Evolutionary conservation across 208 protist species (phyloP).

Genomic region (Endotrypanum monterogeii): DNA sequence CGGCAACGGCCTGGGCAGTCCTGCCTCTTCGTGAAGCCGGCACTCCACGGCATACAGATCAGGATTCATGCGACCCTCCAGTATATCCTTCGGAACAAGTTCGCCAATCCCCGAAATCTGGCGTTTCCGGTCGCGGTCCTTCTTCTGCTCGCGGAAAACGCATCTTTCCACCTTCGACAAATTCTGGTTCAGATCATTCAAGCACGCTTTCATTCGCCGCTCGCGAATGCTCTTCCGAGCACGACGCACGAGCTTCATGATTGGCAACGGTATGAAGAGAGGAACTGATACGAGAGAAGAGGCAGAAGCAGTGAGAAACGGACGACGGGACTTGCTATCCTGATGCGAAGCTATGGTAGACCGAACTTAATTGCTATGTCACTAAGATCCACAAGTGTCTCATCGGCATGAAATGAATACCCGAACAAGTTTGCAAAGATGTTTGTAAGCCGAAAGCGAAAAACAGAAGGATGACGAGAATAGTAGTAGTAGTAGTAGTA

Average conservation of each 20-base stretch:
- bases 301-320: not conserved
- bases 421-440: not conserved
- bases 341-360: not conserved
- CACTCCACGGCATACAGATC: constrained; percentile 86
- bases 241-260: constrained; percentile 87
- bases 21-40: constrained; percentile 77
- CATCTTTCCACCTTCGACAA: constrained; percentile 84
- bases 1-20: constrained; percentile 66
- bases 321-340: not conserved
- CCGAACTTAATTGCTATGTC: not conserved
- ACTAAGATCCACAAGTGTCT: not conserved
- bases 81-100: constrained; percentile 52
- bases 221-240: constrained; percentile 89
- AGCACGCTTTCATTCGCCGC: constrained; percentile 86
- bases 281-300: not conserved
- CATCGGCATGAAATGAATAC: not conserved
- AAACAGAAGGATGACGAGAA: not conserved
- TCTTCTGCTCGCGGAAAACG: constrained; percentile 67
- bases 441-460: not conserved
- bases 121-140: constrained; percentile 39
- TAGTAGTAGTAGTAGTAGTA: too few relatives aligned
- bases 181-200: constrained; percentile 82
- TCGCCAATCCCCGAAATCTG: constrained; percentile 34
- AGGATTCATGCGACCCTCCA: constrained; percentile 70
- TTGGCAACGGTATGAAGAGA: not conserved